phyloP scores from a whole-genome alignment of 2,329 filamentous ascomycete species.

The Neocatenulostroma microsporum region DNA sequence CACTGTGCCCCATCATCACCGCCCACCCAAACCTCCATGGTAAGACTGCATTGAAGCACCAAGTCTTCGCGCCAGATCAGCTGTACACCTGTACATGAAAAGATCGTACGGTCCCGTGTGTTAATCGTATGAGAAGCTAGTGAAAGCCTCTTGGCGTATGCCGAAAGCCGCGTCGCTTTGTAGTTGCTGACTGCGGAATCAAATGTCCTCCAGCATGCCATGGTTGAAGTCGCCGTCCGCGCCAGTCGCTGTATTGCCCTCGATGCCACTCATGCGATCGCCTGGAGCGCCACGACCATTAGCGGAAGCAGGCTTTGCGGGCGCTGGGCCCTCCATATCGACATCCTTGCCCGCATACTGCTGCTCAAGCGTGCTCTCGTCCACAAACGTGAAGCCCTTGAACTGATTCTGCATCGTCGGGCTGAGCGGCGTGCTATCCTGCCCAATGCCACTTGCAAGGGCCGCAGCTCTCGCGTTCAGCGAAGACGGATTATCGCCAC shows the following conservation, averaged over 20 bases:
- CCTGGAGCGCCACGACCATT: conserved; percentile 29
- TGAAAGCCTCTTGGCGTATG: no score
- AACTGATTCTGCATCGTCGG: conserved; percentile 97
- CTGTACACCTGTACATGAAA: no score
- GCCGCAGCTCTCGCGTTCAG: conserved; percentile 86
- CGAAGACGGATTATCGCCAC: conserved; percentile 69
- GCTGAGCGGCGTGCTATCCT: conserved; percentile 83
- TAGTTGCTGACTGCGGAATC: no score
- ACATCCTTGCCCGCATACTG: conserved; percentile 51
- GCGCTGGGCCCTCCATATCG: conserved; percentile 37
- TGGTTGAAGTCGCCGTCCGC: conserved; percentile 43
- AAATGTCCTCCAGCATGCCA: conserved; percentile 34
- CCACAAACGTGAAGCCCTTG: conserved; percentile 97
- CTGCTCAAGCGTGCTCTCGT: conserved; percentile 88
- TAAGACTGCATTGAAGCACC: no score
- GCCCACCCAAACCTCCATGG: no score
- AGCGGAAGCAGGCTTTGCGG: conserved; percentile 10
- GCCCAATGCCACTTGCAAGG: conserved; percentile 69
- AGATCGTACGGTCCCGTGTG: no score
- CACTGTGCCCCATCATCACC: no score
- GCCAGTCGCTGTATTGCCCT: conserved; percentile 28
- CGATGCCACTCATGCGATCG: conserved; percentile 47
- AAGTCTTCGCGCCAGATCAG: no score
- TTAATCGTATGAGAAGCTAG: no score
- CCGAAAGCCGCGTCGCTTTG: no score